These are phyloP conservation scores for Ligustrum vulgare DNA, from an alignment of 257 asterid genomes.

Conservation along the genomic window DNA sequence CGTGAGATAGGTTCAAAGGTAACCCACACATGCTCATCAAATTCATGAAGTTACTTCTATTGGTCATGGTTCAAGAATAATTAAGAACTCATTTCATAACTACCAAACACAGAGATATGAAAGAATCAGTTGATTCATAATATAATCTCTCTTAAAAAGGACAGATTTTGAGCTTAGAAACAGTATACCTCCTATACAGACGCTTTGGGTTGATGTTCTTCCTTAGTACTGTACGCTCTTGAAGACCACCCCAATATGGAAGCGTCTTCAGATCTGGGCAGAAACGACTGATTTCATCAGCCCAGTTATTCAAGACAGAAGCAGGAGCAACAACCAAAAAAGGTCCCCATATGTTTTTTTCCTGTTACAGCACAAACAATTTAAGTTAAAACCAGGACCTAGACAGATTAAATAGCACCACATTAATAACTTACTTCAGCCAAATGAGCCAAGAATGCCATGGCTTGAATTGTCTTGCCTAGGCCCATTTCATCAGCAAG, in stretches of 20 bases:
- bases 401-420: slow-evolving; percentile 16
- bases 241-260: slow-evolving; percentile 95
- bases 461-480: slow-evolving; percentile 97
- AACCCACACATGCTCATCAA: slow-evolving; percentile 4
- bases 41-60: neutral
- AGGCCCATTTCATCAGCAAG: slow-evolving; percentile 99
- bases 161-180: slow-evolving; percentile 6
- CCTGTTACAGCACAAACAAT: slow-evolving; percentile 46
- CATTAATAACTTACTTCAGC: slow-evolving; percentile 70
- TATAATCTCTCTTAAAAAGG: slow-evolving; percentile 8
- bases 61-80: slow-evolving; percentile 9
- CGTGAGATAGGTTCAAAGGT: neutral
- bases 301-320: slow-evolving; percentile 96
- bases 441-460: slow-evolving; percentile 98
- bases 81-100: neutral
- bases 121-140: slow-evolving; percentile 4
- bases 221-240: slow-evolving; percentile 83
- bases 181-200: slow-evolving; percentile 79
- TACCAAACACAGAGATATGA: slow-evolving; percentile 10
- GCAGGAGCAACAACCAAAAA: slow-evolving; percentile 98
- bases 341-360: slow-evolving; percentile 99
- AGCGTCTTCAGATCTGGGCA: slow-evolving; percentile 96
- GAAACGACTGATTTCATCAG: slow-evolving; percentile 96
- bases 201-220: slow-evolving; percentile 97
- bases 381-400: slow-evolving; percentile 24